Conservation (phyloP, 1,284 basidiomycete genomes). For the Ceratobasidium papillatum region DNA sequence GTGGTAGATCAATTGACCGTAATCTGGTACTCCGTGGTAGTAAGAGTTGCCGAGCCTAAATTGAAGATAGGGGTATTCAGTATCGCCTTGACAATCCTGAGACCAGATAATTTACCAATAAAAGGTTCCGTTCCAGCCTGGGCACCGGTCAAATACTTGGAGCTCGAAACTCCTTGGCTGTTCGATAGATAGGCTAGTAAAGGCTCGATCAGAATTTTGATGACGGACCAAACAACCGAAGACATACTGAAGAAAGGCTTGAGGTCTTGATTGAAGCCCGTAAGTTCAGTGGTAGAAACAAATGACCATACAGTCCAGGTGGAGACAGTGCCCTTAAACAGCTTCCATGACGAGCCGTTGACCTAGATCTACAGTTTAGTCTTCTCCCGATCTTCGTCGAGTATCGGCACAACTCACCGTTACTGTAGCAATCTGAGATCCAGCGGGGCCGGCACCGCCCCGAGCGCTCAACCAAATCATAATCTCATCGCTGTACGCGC, state of each 20-base stretch:
- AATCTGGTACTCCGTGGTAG: conserved; percentile 27
- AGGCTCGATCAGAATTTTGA: conserved; percentile 44
- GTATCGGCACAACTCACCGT: conserved; percentile 23
- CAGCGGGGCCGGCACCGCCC: conserved; percentile 53
- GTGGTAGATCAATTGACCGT: conserved; percentile 33
- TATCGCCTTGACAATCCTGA: neutral
- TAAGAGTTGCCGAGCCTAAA: conserved; percentile 39
- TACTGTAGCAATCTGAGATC: conserved; percentile 52
- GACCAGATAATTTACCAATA: conserved; percentile 12
- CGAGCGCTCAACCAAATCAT: conserved; percentile 55
- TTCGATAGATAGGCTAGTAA: conserved; percentile 48
- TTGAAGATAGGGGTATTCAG: neutral
- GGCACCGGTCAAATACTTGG: conserved; percentile 41
- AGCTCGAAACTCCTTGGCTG: conserved; percentile 36
- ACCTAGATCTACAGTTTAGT: conserved; percentile 5
- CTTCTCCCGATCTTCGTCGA: neutral
- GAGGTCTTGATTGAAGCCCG: conserved; percentile 52
- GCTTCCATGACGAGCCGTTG: conserved; percentile 48
- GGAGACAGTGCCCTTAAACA: conserved; percentile 53
- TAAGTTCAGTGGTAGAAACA: conserved; percentile 47
- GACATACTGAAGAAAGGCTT: conserved; percentile 54
- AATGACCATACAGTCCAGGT: conserved; percentile 55
- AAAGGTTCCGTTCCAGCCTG: conserved; percentile 43
- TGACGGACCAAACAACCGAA: neutral
- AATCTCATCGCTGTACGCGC: conserved; percentile 51